A percentile compares a stretch with the other conserved stretches of the same genome.
Evolutionary conservation across 805 yeast genomes (phyloP).

Genomic region (Limtongozyma cylindracea): DNA sequence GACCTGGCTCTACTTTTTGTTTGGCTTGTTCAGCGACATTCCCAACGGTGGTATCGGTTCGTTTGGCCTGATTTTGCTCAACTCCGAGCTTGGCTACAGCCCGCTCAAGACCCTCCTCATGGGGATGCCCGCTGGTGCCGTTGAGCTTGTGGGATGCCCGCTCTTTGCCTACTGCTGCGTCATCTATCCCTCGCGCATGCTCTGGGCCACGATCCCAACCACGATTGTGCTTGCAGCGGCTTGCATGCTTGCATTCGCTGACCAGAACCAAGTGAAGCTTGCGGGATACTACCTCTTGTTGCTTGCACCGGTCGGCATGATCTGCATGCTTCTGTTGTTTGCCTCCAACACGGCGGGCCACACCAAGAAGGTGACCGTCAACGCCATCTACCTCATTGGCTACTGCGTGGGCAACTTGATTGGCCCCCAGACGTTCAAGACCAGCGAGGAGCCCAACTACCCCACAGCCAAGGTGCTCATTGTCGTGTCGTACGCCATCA

Average conservation of each 20-base stretch:
- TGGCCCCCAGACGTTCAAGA: conserved; percentile 4
- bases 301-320: not conserved
- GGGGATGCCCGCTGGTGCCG: conserved; percentile 21
- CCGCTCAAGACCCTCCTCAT: conserved; percentile 13
- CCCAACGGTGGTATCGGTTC: conserved; percentile 31
- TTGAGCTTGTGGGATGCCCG: conserved; percentile 14
- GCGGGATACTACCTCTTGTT: conserved; percentile 4
- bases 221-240: conserved; percentile 5
- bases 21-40: conserved; percentile 8
- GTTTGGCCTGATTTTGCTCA: conserved; percentile 18
- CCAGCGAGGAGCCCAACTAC: conserved; percentile 16
- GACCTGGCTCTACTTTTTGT: conserved; percentile 17
- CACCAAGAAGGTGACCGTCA: conserved; percentile 8
- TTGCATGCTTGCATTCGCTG: conserved; percentile 18
- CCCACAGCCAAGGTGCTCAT: conserved; percentile 3
- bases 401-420: conserved; percentile 7
- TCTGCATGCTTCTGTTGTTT: conserved; percentile 9
- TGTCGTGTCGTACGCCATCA: conserved; percentile 1
- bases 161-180: conserved; percentile 6
- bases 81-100: conserved; percentile 13
- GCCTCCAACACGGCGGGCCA: conserved; percentile 7
- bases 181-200: conserved; percentile 7
- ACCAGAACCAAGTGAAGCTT: conserved; percentile 5
- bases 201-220: conserved; percentile 6
- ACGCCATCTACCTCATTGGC: conserved; percentile 10